Evolutionary conservation across 768 basidiomycete species (phyloP), one percentile per base, ranked within the genome.

Genomic region (Suillus tomentosus): DNA sequence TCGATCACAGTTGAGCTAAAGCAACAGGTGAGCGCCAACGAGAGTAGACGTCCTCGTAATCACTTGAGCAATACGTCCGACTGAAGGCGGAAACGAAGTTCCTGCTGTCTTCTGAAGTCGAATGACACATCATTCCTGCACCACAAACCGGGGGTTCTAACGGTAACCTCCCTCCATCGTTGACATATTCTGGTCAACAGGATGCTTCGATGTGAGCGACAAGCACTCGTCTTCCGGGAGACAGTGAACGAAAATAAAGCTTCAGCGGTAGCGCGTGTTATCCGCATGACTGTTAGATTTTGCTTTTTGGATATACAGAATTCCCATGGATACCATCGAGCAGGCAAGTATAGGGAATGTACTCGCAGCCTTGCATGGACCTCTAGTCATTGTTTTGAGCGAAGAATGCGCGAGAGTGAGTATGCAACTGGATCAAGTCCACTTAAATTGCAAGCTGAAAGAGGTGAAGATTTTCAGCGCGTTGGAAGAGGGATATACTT

Each of bases 91-190:
- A 45, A 45, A 19, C 3, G 19, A 19, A 45, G 19, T 45, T 10
- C 6, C 19, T 4, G 14, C 42, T 17, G 42, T 7, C 17, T 17
- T 40, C 5, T 37, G 36, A 37, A 37, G 9, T 10, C 36, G 36
- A 10, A 17, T 42, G 42, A 7, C 17, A 8, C 42, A 17, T 6
- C 0, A 0, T 17, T 11, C 4, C 19, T 22, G 17, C 80, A 78
- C 84, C 85, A 86, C 36, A 86, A 70, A 59, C 73, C 75, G 6
- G 84, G 81, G 0, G 79, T 80, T 9, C 72, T 70, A 14, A 74
- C 55, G 22, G 73, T 78, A 15, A 84, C 62, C 77, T 78, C 84
- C 85, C 27, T n/a, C n/a, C n/a, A n/a, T n/a, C n/a, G n/a, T n/a
- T 71, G 70, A 65, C 80, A 82, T 15, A 37, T 37, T 37, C 36